Percentiles rank a stretch among this genome's conserved stretches.
These are phyloP conservation scores for Tricholoma sp. DNA, from an alignment of 768 basidiomycete genomes.

Conservation along the genomic window DNA sequence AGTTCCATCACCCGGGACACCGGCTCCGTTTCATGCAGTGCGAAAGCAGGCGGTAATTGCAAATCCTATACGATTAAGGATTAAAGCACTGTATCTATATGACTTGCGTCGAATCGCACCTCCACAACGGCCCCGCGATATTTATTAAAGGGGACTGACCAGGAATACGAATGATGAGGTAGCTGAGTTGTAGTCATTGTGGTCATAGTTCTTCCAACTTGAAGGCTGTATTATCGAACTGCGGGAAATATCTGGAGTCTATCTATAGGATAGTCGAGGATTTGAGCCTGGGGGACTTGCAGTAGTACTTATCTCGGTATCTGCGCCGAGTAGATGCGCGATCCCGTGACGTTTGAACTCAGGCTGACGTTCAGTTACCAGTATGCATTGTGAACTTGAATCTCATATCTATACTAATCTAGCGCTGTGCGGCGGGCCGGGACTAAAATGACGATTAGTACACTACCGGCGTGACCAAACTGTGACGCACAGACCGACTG, in stretches of 20 bases:
- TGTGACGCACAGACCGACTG: no score
- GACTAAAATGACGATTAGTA: no score
- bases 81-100: not conserved
- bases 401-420: no score
- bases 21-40: constrained; percentile 64
- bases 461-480: no score
- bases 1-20: constrained; percentile 76
- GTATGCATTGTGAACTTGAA: no score
- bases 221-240: not conserved
- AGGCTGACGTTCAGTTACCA: no score
- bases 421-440: no score
- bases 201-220: constrained; percentile 9
- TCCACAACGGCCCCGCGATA: constrained; percentile 91
- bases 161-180: constrained; percentile 7
- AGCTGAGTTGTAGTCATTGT: constrained; percentile 5
- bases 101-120: constrained; percentile 35
- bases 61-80: constrained; percentile 49
- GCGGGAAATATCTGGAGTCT: not conserved
- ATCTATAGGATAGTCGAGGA: no score
- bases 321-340: not conserved
- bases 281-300: no score
- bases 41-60: constrained; percentile 84
- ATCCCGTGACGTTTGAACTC: not conserved
- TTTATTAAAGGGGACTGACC: constrained; percentile 37
- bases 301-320: not conserved